phyloP scores from a whole-genome alignment of 441 rosid genomes.

The Geranium incanum region DNA sequence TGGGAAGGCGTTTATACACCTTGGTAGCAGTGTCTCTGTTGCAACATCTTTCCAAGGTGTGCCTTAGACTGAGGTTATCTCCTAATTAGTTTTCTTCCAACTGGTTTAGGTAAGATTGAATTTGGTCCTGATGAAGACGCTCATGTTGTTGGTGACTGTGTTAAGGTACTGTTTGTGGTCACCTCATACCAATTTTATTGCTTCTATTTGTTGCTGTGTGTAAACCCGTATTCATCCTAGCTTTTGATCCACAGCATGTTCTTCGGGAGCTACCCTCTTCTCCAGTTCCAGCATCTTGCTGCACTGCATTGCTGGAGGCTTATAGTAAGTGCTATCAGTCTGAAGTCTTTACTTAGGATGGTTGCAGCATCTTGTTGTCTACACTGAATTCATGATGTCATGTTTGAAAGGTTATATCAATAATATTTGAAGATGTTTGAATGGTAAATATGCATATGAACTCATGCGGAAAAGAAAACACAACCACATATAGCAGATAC shows the following conservation, averaged over 20 bases:
- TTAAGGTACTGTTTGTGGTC: conserved; percentile 53
- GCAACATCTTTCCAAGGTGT: not conserved
- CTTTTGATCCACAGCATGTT: conserved; percentile 63
- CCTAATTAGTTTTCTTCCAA: conserved; percentile 10
- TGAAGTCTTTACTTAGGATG: conserved; percentile 9
- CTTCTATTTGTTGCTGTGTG: conserved; percentile 9
- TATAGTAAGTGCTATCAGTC: conserved; percentile 50
- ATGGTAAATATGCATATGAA: not conserved
- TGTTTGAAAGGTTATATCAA: not conserved
- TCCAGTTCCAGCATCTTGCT: conserved; percentile 95
- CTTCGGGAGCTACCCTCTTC: conserved; percentile 95
- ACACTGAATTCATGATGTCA: not conserved
- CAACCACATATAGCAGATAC: not conserved
- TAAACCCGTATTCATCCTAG: conserved; percentile 22
- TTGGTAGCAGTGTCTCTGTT: not conserved
- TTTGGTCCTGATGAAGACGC: conserved; percentile 88
- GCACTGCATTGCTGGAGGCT: conserved; percentile 94
- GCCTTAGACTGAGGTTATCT: conserved; percentile 1
- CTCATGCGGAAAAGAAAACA: not conserved
- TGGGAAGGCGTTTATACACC: not conserved
- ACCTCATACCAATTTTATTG: conserved; percentile 18
- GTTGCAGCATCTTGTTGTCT: conserved; percentile 3
- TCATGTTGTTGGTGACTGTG: conserved; percentile 96
- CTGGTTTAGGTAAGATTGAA: conserved; percentile 65
- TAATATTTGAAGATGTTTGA: not conserved